Conservation (phyloP, 2,329 filamentous ascomycete genomes). For the Fusarium sp. region DNA sequence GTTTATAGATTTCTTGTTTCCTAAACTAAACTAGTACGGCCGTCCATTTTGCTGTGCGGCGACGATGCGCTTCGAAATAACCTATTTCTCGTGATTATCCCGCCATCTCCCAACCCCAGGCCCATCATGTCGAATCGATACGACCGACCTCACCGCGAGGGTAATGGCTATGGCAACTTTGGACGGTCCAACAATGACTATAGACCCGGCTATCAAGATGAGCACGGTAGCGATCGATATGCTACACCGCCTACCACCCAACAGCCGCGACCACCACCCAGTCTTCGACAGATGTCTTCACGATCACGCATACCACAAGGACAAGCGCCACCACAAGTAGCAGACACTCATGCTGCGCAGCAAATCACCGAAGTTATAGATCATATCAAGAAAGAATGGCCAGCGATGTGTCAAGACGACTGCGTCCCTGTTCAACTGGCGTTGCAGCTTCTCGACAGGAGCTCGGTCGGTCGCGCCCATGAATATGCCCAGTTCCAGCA, state of each 20-base stretch:
- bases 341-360: slow-evolving; percentile 64
- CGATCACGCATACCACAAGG: slow-evolving; percentile 51
- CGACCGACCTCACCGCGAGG: slow-evolving; percentile 56
- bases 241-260: slow-evolving; percentile 51
- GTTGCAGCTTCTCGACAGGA: slow-evolving; percentile 93
- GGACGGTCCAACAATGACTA: slow-evolving; percentile 61
- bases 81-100: slow-evolving; percentile 31
- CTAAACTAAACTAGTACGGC: neutral
- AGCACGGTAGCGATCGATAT: slow-evolving; percentile 59
- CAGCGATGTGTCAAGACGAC: slow-evolving; percentile 87
- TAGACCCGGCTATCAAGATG: slow-evolving; percentile 53
- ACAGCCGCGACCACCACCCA: slow-evolving; percentile 46
- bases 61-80: slow-evolving; percentile 42
- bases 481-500: slow-evolving; percentile 87
- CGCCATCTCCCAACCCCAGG: slow-evolving; percentile 18
- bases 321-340: slow-evolving; percentile 10
- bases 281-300: slow-evolving; percentile 52
- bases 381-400: slow-evolving; percentile 90
- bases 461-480: slow-evolving; percentile 90
- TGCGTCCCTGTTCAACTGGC: slow-evolving; percentile 95
- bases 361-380: slow-evolving; percentile 77
- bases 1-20: neutral
- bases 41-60: neutral
- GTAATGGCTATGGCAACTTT: slow-evolving; percentile 61
- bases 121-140: slow-evolving; percentile 65